Evolutionary conservation across 2,329 filamentous ascomycete genomes (phyloP).

Genomic region (Samsoniella hepiali): DNA sequence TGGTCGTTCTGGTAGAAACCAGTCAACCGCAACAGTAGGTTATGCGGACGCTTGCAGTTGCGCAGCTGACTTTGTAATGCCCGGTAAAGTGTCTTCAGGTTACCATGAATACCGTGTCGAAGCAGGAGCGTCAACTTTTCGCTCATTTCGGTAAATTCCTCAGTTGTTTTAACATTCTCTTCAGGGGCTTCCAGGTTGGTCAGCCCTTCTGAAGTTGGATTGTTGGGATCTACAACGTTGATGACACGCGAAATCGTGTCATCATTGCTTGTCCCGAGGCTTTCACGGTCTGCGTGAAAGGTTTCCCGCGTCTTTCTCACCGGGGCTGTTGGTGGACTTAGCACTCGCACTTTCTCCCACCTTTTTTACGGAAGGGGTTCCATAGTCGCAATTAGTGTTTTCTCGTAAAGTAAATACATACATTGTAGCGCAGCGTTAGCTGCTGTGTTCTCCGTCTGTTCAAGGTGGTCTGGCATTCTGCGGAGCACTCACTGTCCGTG

Average conservation of each 20-base stretch:
- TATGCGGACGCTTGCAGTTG: background rate
- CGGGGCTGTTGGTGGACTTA: background rate
- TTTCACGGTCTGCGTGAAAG: background rate
- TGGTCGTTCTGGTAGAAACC: background rate
- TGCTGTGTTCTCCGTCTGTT: background rate
- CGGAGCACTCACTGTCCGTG: too few species aligned
- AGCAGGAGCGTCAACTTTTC: background rate
- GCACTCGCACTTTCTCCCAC: background rate
- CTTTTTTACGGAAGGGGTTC: background rate
- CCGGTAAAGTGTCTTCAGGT: background rate
- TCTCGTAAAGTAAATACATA: too few species aligned
- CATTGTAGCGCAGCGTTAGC: background rate
- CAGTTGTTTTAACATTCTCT: too few species aligned
- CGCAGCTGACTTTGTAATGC: background rate
- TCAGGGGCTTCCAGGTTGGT: too few species aligned
- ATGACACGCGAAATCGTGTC: background rate
- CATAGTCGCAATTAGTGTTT: background rate
- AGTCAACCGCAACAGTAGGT: background rate
- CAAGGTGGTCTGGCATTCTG: background rate
- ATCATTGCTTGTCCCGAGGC: background rate
- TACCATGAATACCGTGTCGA: background rate
- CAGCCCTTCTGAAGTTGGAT: too few species aligned
- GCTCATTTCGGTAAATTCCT: background rate
- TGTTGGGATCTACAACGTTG: background rate
- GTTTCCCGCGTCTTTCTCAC: background rate